Conservation (phyloP, 2,329 filamentous ascomycete genomes). For the Neoarthrinium moseri region DNA sequence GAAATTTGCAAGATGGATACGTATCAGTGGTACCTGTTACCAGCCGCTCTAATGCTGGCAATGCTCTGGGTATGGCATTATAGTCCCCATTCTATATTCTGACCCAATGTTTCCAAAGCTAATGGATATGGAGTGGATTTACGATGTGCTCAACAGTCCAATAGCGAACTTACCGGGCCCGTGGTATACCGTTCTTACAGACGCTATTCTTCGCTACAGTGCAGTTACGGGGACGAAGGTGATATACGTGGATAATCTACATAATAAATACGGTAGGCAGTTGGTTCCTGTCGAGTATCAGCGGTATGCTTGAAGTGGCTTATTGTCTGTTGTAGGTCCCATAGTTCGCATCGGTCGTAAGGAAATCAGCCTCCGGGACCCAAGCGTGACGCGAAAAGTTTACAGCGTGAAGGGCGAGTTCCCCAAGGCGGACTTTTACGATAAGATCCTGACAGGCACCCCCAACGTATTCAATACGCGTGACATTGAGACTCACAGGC, state of each 20-base stretch:
- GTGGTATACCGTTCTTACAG: constrained; percentile 10
- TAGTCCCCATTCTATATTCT: too few relatives aligned
- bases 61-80: too few relatives aligned
- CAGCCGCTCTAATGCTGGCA: too few relatives aligned
- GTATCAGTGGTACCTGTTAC: too few relatives aligned
- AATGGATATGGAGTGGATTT: too few relatives aligned
- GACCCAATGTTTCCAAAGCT: too few relatives aligned
- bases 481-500: constrained; percentile 36
- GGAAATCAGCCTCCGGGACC: constrained; percentile 24
- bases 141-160: constrained; percentile 1
- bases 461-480: constrained; percentile 38
- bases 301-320: not conserved
- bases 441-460: constrained; percentile 8
- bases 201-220: not conserved
- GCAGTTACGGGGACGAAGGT: constrained; percentile 6
- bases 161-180: constrained; percentile 11
- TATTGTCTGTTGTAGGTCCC: too few relatives aligned
- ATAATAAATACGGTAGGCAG: constrained; percentile 11
- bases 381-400: constrained; percentile 20
- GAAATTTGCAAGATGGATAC: too few relatives aligned
- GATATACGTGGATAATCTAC: constrained; percentile 3
- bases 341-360: constrained; percentile 20
- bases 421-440: constrained; percentile 25
- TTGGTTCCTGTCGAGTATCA: too few relatives aligned
- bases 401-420: constrained; percentile 28